Base-by-base conservation (phyloP, 2,329 filamentous ascomycete species). In the Fusarium gaditjirri region DNA sequence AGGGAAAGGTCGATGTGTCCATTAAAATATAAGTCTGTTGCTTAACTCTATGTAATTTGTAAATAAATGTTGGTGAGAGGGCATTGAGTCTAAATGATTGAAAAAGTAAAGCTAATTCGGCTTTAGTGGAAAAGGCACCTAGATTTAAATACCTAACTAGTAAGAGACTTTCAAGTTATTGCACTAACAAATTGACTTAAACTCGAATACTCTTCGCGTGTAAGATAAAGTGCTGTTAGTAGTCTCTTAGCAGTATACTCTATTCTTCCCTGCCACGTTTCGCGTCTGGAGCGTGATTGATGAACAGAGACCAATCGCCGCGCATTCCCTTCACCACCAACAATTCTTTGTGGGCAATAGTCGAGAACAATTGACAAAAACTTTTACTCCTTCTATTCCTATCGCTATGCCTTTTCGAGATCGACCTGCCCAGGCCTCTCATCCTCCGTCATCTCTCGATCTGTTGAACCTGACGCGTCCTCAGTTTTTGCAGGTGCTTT, bases 91-190 rank as follows among this genome's bases (percentile, higher is more conserved):
- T 2, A 4, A 7, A 13, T n/a, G 4, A 6, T 14, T 2, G 1
- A 4, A 10, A 25, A 5, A 6, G 16, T 3, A 25, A 5, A 6
- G 16, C 3, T 25, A 52, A n/a, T 25, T 52, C 2, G 7, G 3
- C 10, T 6, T 17, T 7, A 0, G 16, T 25, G 17, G 2, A 5
- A 4, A 36, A 1, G 8, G 2, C 23, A n/a, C 13, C 23, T 25
- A 10, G 2, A 6, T 3, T 2, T 6, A 36, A n/a, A 13, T 27
- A 52, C 6, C 4, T 1, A 2, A 6, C 3, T 11, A 0, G 4
- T 17, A 21, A 13, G 13, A 8, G 2, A 8, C 2, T 2, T 2
- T 0, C 0, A 2, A 4, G 13, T 25, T 27, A 1, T 17, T 1
- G 2, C 17, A 11, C 33, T 38, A 52, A 36, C 49, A 36, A 5